Conservation (phyloP, 2,329 filamentous ascomycete species). For the Bisporella sp. region DNA sequence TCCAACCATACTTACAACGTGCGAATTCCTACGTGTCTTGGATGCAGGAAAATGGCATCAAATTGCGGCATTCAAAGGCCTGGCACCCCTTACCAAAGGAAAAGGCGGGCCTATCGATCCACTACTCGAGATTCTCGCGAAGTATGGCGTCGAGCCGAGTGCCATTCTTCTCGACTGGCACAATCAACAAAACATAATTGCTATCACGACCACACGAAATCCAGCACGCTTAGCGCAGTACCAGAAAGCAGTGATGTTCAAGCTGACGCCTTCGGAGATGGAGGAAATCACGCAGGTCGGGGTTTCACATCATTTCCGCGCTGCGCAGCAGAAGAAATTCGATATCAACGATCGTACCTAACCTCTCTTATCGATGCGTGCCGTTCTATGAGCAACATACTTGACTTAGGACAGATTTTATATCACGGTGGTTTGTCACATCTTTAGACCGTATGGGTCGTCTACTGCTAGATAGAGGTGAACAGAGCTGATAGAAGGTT, state of each 20-base stretch:
- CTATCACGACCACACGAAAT: conserved; percentile 53
- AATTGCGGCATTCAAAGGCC: conserved; percentile 46
- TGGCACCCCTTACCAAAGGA: conserved; percentile 43
- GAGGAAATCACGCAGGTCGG: conserved; percentile 48
- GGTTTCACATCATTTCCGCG: conserved; percentile 52
- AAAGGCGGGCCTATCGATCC: conserved; percentile 46
- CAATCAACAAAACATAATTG: conserved; percentile 52
- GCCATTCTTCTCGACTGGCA: conserved; percentile 54
- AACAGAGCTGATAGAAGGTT: too few species aligned
- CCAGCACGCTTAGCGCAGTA: conserved; percentile 51
- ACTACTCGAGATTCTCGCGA: conserved; percentile 42
- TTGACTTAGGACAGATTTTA: too few species aligned
- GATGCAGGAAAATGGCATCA: conserved; percentile 50
- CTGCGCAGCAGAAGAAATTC: conserved; percentile 50
- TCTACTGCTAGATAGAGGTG: too few species aligned
- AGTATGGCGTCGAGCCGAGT: conserved; percentile 49
- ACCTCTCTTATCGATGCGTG: too few species aligned
- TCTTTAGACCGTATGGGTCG: too few species aligned
- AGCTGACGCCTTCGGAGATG: conserved; percentile 53
- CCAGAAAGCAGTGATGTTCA: conserved; percentile 44
- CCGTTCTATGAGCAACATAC: too few species aligned
- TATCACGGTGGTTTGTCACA: too few species aligned
- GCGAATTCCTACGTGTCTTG: conserved; percentile 46
- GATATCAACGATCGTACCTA: conserved; percentile 37
- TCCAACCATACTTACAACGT: conserved; percentile 69